Percentiles rank a stretch among this genome's conserved stretches.
phyloP scores from a whole-genome alignment of 345 rosid genomes.

The Pelargonium nanum region DNA sequence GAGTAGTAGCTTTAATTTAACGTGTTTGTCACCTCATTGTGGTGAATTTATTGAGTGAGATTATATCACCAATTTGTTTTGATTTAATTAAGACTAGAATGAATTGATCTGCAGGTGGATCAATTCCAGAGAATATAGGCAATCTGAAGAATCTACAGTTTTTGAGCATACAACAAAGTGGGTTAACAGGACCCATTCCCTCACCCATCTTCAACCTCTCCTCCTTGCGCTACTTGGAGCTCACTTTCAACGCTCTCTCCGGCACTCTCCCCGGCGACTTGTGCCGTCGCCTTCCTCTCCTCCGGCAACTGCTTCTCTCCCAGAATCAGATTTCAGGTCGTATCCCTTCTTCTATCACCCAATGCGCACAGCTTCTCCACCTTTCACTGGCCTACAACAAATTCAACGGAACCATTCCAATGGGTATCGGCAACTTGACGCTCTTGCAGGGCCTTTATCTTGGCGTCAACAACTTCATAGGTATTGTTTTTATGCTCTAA shows the following conservation, averaged over 20 bases:
- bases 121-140: constrained; percentile 1
- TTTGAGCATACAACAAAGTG: not conserved
- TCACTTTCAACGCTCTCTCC: not conserved
- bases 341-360: not conserved
- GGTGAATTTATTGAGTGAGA: no score
- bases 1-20: no score
- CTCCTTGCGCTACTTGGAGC: not conserved
- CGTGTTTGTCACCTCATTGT: no score
- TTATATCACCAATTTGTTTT: not conserved
- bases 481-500: no score
- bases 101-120: not conserved
- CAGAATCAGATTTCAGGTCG: constrained; percentile 1
- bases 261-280: not conserved
- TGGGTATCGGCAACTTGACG: no score
- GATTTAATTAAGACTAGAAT: not conserved
- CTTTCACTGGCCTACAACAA: no score
- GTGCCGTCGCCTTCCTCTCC: not conserved
- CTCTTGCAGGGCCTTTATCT: no score
- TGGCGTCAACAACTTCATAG: no score
- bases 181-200: not conserved
- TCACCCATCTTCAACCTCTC: constrained; percentile 3
- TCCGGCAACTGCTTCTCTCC: not conserved
- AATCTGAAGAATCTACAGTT: not conserved
- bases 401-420: no score
- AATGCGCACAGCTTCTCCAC: no score